Evolutionary conservation across 352 stramenopile species (phyloP).

Genomic region (Globisporangium cederbergense): DNA sequence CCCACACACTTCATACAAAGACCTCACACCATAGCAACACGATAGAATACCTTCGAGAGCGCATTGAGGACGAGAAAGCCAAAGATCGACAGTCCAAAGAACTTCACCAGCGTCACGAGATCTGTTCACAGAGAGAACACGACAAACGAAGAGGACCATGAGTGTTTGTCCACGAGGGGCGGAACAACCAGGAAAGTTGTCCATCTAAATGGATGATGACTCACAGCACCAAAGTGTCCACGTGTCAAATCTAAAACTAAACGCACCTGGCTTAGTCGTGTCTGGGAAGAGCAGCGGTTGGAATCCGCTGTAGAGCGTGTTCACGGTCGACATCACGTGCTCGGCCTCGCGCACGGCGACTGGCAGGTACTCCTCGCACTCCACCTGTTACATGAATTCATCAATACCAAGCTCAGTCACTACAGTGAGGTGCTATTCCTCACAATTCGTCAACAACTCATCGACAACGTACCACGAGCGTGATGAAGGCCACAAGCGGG

Average conservation of each 20-base stretch:
- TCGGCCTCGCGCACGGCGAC: conserved; percentile 29
- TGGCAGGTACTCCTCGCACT: conserved; percentile 37
- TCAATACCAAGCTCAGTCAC: no score
- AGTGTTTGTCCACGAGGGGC: conserved; percentile 1
- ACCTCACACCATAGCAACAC: not conserved
- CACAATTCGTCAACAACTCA: no score
- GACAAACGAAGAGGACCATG: not conserved
- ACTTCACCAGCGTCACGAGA: conserved; percentile 31
- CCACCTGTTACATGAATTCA: conserved; percentile 20
- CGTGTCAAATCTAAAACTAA: not conserved
- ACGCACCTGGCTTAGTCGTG: conserved; percentile 24
- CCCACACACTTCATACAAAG: not conserved
- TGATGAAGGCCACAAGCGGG: conserved; percentile 39
- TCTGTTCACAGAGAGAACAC: conserved; percentile 9
- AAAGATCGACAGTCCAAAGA: conserved; percentile 32
- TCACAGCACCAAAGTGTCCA: not conserved
- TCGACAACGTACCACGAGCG: conserved; percentile 27
- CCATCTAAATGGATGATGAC: not conserved
- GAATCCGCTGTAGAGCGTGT: conserved; percentile 28
- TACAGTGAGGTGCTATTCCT: no score
- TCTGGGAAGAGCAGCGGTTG: conserved; percentile 35
- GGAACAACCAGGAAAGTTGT: not conserved
- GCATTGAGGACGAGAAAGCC: conserved; percentile 39
- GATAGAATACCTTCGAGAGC: conserved; percentile 30
- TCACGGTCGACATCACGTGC: conserved; percentile 36